phyloP scores from a whole-genome alignment of 305 asterid species.

The Fraxinus nigra region DNA sequence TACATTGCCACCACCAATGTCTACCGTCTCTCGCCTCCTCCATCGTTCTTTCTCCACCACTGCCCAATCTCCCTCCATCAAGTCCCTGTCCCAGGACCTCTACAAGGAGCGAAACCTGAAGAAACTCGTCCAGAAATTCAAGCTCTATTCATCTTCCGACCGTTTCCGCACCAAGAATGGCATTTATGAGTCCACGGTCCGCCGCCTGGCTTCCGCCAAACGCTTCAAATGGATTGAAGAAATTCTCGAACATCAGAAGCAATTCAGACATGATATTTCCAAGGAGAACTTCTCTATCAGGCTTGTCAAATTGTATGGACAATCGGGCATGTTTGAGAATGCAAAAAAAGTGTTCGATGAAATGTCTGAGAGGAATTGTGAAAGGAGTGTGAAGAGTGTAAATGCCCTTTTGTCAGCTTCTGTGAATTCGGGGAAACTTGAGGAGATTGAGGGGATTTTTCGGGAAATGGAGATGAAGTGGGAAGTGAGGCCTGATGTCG shows the following conservation, averaged over 20 bases:
- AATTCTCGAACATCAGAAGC: conserved; percentile 43
- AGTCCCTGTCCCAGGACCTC: conserved; percentile 26
- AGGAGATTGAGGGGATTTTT: conserved; percentile 28
- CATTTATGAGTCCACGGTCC: conserved; percentile 37
- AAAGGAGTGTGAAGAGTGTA: conserved; percentile 34
- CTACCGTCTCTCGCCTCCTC: conserved; percentile 23
- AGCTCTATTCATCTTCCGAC: conserved; percentile 26
- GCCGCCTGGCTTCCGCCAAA: conserved; percentile 42
- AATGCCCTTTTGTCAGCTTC: conserved; percentile 50
- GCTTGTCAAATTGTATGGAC: conserved; percentile 34
- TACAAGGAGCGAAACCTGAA: conserved; percentile 40
- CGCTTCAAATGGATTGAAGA: conserved; percentile 39
- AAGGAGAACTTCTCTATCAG: conserved; percentile 39
- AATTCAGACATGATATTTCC: conserved; percentile 30
- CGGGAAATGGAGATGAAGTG: conserved; percentile 31
- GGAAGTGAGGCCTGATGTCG: conserved; percentile 31
- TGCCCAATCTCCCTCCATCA: conserved; percentile 16
- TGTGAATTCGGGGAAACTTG: conserved; percentile 30
- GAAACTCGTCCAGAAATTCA: conserved; percentile 37
- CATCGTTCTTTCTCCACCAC: conserved; percentile 27
- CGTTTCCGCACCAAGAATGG: conserved; percentile 39
- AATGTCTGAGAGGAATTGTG: conserved; percentile 37
- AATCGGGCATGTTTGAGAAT: conserved; percentile 34
- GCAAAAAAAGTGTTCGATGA: conserved; percentile 46
- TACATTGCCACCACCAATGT: conserved; percentile 22